Evolutionary conservation across 768 basidiomycete species (phyloP).

Genomic region (Boletus rubropictus): DNA sequence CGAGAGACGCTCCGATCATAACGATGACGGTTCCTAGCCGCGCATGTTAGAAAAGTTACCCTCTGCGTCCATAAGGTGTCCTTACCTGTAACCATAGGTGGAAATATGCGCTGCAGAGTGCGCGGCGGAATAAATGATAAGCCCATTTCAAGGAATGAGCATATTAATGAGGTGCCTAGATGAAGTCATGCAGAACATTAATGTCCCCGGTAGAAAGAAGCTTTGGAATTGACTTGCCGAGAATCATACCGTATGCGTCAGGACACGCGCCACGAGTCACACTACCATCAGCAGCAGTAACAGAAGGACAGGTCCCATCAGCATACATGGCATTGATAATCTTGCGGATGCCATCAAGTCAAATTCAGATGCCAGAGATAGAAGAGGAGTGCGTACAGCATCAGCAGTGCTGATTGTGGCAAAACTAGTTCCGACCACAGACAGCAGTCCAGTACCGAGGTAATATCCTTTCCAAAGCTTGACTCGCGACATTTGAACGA

Average conservation of each 20-base stretch:
- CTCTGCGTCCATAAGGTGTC: background rate
- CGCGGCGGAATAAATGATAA: conserved; percentile 69
- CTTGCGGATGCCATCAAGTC: conserved; percentile 27
- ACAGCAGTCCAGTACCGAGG: conserved; percentile 74
- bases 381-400: conserved; percentile 40
- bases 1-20: conserved; percentile 72
- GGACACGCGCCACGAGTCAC: conserved; percentile 59
- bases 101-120: conserved; percentile 61
- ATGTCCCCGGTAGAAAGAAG: background rate
- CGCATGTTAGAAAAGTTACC: background rate
- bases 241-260: conserved; percentile 73
- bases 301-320: conserved; percentile 70
- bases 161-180: conserved; percentile 68
- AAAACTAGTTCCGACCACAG: conserved; percentile 79
- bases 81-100: conserved; percentile 71
- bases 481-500: conserved; percentile 74
- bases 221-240: conserved; percentile 39
- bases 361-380: background rate
- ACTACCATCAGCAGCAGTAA: conserved; percentile 51
- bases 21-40: conserved; percentile 65
- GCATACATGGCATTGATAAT: conserved; percentile 74
- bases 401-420: conserved; percentile 70
- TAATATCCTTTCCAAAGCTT: conserved; percentile 57
- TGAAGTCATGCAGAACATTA: background rate
- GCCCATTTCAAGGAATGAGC: conserved; percentile 75